Percentiles rank a stretch among this genome's conserved stretches.
Conservation (phyloP, 2,329 filamentous ascomycete species). For the Orbilia blumenaviensis region DNA sequence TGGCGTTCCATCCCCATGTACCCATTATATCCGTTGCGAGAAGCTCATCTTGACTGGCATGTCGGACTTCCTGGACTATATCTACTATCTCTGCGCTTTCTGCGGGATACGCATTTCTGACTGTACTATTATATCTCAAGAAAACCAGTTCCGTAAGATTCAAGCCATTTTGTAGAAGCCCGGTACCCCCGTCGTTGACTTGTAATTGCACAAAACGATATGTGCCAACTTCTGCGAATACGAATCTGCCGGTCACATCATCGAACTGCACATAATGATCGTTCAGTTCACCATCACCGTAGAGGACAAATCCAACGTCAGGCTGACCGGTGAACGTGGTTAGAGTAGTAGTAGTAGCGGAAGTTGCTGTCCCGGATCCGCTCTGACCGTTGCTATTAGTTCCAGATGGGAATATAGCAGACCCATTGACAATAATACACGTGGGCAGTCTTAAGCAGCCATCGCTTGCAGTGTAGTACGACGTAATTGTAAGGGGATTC, state of each 20-base stretch:
- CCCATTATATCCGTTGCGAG: neutral
- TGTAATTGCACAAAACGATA: neutral
- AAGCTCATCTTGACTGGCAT: neutral
- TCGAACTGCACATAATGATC: conserved; percentile 10
- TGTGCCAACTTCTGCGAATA: neutral
- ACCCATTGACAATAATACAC: neutral
- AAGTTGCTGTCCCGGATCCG: neutral
- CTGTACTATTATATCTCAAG: neutral
- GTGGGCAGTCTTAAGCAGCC: neutral
- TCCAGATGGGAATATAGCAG: neutral
- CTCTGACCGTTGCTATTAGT: neutral
- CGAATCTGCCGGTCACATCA: neutral
- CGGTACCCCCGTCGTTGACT: neutral
- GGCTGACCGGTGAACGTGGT: neutral
- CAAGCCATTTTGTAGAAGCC: conserved; percentile 2
- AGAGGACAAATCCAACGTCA: neutral
- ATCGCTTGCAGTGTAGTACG: neutral
- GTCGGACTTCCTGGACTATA: neutral
- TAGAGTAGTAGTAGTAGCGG: neutral
- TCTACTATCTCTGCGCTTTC: neutral
- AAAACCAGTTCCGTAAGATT: neutral
- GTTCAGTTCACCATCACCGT: neutral
- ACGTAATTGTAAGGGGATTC: neutral
- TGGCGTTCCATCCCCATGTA: neutral
- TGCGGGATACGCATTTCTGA: neutral